A percentile compares a stretch with the other conserved stretches of the same genome.
Conservation (phyloP, 2,329 filamentous ascomycete genomes). For the Emergomyces orientalis region DNA sequence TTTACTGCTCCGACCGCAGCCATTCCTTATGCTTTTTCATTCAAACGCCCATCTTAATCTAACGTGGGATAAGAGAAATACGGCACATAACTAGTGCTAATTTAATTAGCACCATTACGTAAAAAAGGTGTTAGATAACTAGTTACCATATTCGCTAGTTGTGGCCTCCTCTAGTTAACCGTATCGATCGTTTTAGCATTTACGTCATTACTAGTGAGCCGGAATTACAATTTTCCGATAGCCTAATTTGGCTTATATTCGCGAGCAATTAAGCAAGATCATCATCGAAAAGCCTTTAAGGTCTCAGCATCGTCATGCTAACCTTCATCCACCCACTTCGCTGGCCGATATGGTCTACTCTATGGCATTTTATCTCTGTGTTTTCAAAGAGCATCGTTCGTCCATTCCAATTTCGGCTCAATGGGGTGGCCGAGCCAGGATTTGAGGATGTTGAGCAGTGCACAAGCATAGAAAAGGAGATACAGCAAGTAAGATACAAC, state of each 20-base stretch:
- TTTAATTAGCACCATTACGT: too few species aligned
- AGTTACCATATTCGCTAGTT: too few species aligned
- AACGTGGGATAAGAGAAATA: too few species aligned
- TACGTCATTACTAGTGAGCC: neutral
- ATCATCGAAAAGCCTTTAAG: neutral
- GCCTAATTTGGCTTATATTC: neutral
- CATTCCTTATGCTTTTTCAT: too few species aligned
- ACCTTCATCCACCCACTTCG: constrained; percentile 4
- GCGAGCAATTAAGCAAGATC: neutral
- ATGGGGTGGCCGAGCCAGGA: neutral
- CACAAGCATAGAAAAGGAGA: constrained; percentile 5
- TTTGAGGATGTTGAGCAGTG: constrained; percentile 5
- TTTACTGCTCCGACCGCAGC: too few species aligned
- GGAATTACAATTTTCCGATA: neutral
- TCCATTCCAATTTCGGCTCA: neutral
- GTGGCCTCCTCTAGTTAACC: too few species aligned
- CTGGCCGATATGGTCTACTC: constrained; percentile 5
- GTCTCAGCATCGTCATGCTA: constrained; percentile 2
- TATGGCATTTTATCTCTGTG: constrained; percentile 1
- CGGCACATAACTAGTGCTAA: too few species aligned
- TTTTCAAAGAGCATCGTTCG: constrained; percentile 2
- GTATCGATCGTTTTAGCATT: neutral
- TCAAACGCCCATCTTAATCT: too few species aligned
- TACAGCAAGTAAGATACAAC: constrained; percentile 4
- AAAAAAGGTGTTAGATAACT: too few species aligned